Evolutionary conservation across 169 alveolate genomes (phyloP), one percentile per base, ranked within the genome.

Genomic region (Plasmodium gaboni): DNA sequence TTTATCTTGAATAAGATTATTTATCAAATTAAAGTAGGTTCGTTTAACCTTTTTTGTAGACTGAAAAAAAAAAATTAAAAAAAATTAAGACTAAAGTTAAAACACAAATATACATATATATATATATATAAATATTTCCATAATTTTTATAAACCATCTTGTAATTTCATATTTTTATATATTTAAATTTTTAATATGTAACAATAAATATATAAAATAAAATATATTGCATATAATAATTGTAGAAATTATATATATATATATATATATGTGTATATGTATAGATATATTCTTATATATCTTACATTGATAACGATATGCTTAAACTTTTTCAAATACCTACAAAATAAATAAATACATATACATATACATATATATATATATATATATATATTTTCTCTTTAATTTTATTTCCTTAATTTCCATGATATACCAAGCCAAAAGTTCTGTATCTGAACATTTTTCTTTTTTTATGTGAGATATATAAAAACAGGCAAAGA

Each of bases 271-370:
- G 64, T 4, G 22, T 10, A 9, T 70, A 8, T 50, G 51, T 46
- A 38, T 38, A 22, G 51, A 6, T 61, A 61, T 44, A 73, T 61
- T 44, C 13, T 73, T 44, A 9, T 57, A 24, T 46, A 17, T 9
- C 44, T 83, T 83, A 83, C 91, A 57, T 83, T 83, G 28, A 83
- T 83, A 26, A 83, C 73, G 46, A 83, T 24, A 57, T 83, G 91
- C 26, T 69, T 46, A 68, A 83, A 83, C 85, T 59, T 83, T 55
- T 83, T 83, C 63, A 83, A 83, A 68, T 83, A 83, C 91, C 91
- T 83, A 68, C 69, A 44, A 63, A 19, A 61, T 28, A 15, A 38
- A 53, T 46, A 48, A 48, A 64, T 46, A 55, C 3, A 17, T 12
- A 22, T 46, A 28, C 7, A 32, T 32, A 32, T 32, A 32, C 5